Evolutionary conservation across 164 flowering plant genomes (phyloP), one percentile per base, ranked within the genome.

Genomic region (Taxillus chinensis): DNA sequence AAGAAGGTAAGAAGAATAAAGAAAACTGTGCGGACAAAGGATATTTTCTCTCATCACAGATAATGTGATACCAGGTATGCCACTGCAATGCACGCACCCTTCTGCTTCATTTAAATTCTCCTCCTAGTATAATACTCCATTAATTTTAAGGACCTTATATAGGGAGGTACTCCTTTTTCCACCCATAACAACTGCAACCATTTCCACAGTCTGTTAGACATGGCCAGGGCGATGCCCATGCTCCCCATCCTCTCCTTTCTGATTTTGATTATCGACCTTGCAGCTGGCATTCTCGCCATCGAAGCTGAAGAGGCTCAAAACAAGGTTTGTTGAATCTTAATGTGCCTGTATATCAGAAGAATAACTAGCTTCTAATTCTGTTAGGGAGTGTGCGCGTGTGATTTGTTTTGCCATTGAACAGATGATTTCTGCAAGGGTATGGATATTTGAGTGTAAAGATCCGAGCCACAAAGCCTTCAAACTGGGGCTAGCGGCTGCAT

Each of bases 221-320:
- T 48, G 51, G 51, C 51, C 9, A 85, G 83, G 88, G 75, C 69
- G 12, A 83, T 69, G 41, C 56, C 69, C 64, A 17, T 56, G 8
- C 76, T 73, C 11, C 63, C 76, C 15, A 16, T 86, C 10, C 55
- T 92, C 8, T 89, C 93, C 63, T 37, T 86, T 14, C 42, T 79
- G 73, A 73, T 92, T 70, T 69, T 88, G 53, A 66, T 66, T 48
- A 14, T 90, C 72, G 98, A 90, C 56, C 63, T 90, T 27, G 49
- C 67, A 3, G 96, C 98, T 0, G 98, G 98, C 2, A 71, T 92
- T 53, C 89, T 92, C 14, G 96, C 96, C 45, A 88, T 92, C 53
- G 71, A 92, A 72, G 98, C 96, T 6, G 93, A 90, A 67, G 62
- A 74, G 15, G 86, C 89, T 63, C 84, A 92, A 64, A 83, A 88